These are phyloP conservation scores for Trichoderma atrobrunneum DNA, from an alignment of 2,329 filamentous ascomycete genomes.

Conservation along the genomic window DNA sequence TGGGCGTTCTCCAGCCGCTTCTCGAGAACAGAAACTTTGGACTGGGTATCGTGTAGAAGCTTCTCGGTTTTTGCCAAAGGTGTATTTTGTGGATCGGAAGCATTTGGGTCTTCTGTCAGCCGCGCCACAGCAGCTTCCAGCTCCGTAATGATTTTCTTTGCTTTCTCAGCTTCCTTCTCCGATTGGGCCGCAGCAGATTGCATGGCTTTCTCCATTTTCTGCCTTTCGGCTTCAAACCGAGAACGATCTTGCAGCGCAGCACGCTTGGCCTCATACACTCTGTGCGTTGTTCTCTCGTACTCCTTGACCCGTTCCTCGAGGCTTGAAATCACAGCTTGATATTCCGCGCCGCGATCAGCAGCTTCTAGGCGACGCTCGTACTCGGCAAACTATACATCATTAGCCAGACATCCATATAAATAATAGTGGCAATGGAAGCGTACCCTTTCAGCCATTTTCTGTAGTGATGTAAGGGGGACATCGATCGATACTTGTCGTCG, in stretches of 20 bases:
- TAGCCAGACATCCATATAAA: background rate
- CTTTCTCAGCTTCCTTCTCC: slow-evolving; percentile 37
- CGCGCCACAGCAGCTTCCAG: slow-evolving; percentile 36
- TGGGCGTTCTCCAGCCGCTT: slow-evolving; percentile 41
- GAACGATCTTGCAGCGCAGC: slow-evolving; percentile 51
- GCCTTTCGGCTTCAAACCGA: slow-evolving; percentile 45
- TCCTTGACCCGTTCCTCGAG: slow-evolving; percentile 47
- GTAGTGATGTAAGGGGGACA: slow-evolving; percentile 36
- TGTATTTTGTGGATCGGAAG: slow-evolving; percentile 26
- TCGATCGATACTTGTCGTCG: slow-evolving; percentile 26
- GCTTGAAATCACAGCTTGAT: slow-evolving; percentile 41
- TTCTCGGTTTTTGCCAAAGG: slow-evolving; percentile 29
- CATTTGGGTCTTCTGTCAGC: slow-evolving; percentile 28
- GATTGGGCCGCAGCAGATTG: slow-evolving; percentile 29
- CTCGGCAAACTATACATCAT: slow-evolving; percentile 30
- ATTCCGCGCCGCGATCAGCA: slow-evolving; percentile 33
- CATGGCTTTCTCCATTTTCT: slow-evolving; percentile 36
- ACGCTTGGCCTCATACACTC: slow-evolving; percentile 47
- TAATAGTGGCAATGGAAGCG: background rate
- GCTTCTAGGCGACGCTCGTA: slow-evolving; percentile 29
- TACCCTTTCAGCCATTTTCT: slow-evolving; percentile 41
- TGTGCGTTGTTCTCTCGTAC: slow-evolving; percentile 42
- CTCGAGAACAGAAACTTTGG: slow-evolving; percentile 42
- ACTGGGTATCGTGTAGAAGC: slow-evolving; percentile 37
- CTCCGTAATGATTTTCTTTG: slow-evolving; percentile 36